Percentiles rank a stretch among this genome's conserved stretches.
Conservation (phyloP, 2,329 filamentous ascomycete genomes). For the Aschersonia sp. region DNA sequence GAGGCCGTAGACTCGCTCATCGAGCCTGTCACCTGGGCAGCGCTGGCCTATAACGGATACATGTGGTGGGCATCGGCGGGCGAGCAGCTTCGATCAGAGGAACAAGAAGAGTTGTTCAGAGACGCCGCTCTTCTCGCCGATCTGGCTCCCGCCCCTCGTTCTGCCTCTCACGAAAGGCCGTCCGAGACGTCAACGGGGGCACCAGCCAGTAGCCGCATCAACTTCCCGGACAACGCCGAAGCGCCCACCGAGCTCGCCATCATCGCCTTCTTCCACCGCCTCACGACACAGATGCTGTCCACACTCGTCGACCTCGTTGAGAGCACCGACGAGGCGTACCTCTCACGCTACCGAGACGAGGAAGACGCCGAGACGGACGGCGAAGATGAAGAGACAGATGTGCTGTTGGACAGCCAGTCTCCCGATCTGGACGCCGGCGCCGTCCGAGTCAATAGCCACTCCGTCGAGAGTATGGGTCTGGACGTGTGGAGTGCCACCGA, state of each 20-base stretch:
- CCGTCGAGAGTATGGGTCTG: constrained; percentile 58
- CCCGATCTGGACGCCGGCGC: constrained; percentile 21
- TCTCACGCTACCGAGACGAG: constrained; percentile 16
- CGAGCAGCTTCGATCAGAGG: constrained; percentile 49
- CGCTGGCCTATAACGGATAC: constrained; percentile 67
- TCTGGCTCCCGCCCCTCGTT: constrained; percentile 20
- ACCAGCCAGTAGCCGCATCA: neutral
- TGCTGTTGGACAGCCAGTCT: constrained; percentile 9
- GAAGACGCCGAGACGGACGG: constrained; percentile 18
- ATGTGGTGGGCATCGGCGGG: constrained; percentile 86
- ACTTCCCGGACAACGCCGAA: constrained; percentile 16
- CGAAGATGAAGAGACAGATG: constrained; percentile 5
- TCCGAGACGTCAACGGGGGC: constrained; percentile 11
- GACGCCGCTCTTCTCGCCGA: constrained; percentile 43
- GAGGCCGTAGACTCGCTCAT: constrained; percentile 40
- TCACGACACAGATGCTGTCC: constrained; percentile 52
- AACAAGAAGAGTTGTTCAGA: constrained; percentile 40
- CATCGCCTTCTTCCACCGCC: constrained; percentile 69
- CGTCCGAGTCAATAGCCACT: constrained; percentile 46
- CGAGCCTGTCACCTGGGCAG: constrained; percentile 54
- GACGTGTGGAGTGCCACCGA: constrained; percentile 65
- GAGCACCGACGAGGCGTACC: constrained; percentile 26
- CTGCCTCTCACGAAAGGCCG: constrained; percentile 18
- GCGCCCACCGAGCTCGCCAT: constrained; percentile 51
- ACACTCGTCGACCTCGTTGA: constrained; percentile 48